A percentile compares a stretch with the other conserved stretches of the same genome.
phyloP scores from a whole-genome alignment of 23 red algal genomes.

The Agarophyton chilense region DNA sequence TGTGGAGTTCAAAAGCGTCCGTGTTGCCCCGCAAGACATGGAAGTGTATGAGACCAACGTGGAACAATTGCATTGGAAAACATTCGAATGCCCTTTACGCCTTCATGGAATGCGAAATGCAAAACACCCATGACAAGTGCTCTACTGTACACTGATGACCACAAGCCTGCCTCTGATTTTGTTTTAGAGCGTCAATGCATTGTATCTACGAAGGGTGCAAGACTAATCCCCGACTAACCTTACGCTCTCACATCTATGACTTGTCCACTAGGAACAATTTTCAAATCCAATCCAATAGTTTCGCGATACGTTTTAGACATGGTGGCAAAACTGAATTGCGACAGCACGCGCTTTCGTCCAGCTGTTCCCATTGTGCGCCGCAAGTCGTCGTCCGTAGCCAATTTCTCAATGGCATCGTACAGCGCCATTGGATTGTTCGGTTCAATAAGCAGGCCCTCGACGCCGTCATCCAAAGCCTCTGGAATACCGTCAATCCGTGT shows the following conservation, averaged over 20 bases:
- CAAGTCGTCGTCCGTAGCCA: constrained; percentile 56
- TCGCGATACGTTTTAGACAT: constrained; percentile 92
- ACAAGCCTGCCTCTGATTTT: neutral
- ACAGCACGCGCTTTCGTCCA: constrained; percentile 85
- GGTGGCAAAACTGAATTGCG: constrained; percentile 90
- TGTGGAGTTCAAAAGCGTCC: too few relatives aligned
- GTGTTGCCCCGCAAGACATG: too few relatives aligned
- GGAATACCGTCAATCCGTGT: constrained; percentile 96
- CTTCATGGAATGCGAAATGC: too few relatives aligned
- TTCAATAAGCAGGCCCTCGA: constrained; percentile 86
- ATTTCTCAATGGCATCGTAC: constrained; percentile 73
- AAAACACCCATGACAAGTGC: too few relatives aligned
- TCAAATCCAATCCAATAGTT: constrained; percentile 70
- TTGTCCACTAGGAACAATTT: constrained; percentile 14
- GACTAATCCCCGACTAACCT: neutral
- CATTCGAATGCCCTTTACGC: too few relatives aligned
- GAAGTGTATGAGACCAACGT: too few relatives aligned
- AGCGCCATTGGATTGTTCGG: constrained; percentile 82
- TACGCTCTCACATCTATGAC: neutral
- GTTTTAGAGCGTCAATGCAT: neutral
- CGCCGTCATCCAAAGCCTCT: constrained; percentile 75
- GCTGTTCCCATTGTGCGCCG: constrained; percentile 76
- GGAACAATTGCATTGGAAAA: too few relatives aligned
- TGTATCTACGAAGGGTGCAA: neutral
- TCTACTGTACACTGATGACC: too few relatives aligned